Conservation (phyloP, 768 basidiomycete species). For the Trametes maxima region DNA sequence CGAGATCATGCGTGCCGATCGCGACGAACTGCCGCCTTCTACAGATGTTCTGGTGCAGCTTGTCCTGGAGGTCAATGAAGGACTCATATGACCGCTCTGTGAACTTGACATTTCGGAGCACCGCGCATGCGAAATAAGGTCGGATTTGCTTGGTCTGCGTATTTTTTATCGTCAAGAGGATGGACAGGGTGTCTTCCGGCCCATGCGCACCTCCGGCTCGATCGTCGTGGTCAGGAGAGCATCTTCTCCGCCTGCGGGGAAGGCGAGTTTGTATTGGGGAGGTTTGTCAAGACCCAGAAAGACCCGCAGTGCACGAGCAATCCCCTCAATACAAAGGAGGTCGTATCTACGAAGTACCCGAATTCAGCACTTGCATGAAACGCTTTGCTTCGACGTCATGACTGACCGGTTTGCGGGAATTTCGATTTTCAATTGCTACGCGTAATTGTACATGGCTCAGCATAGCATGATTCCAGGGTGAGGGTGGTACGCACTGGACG, state of each 20-base stretch:
- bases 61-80: slow-evolving; percentile 99
- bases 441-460: slow-evolving; percentile 12
- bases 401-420: slow-evolving; percentile 92
- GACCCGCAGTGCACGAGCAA: slow-evolving; percentile 80
- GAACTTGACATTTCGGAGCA: slow-evolving; percentile 90
- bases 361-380: slow-evolving; percentile 8
- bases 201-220: slow-evolving; percentile 67
- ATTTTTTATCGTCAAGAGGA: not conserved
- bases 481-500: slow-evolving; percentile 60
- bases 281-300: slow-evolving; percentile 74
- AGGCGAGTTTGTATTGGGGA: slow-evolving; percentile 73
- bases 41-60: slow-evolving; percentile 95
- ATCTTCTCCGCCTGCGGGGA: slow-evolving; percentile 68
- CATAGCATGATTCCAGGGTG: not conserved
- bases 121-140: slow-evolving; percentile 88
- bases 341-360: slow-evolving; percentile 73
- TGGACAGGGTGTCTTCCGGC: slow-evolving; percentile 1
- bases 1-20: slow-evolving; percentile 97
- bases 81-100: slow-evolving; percentile 88
- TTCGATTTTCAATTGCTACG: slow-evolving; percentile 96
- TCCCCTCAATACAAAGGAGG: slow-evolving; percentile 95
- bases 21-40: slow-evolving; percentile 88
- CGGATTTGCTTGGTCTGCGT: slow-evolving; percentile 77
- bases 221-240: slow-evolving; percentile 68
- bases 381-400: not conserved